These are phyloP conservation scores for Trichothecium sympodiale DNA, from an alignment of 2,329 filamentous ascomycete species.

Conservation along the genomic window DNA sequence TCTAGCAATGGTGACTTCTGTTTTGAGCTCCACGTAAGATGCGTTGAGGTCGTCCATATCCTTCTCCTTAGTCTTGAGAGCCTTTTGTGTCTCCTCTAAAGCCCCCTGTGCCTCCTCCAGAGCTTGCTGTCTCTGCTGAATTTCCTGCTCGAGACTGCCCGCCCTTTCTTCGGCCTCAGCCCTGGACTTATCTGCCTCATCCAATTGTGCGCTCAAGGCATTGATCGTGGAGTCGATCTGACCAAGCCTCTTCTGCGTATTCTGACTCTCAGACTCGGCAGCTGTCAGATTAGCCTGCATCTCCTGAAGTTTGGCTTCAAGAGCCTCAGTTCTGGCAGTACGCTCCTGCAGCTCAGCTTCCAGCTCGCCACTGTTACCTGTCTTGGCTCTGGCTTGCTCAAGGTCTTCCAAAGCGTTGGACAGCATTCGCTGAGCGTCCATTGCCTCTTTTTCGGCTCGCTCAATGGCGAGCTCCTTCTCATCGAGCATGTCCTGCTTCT, in stretches of 20 bases:
- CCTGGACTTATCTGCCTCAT: slow-evolving; percentile 16
- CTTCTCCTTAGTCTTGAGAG: slow-evolving; percentile 35
- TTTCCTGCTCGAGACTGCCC: slow-evolving; percentile 5
- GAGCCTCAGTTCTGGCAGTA: slow-evolving; percentile 25
- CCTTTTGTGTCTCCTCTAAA: too few relatives aligned
- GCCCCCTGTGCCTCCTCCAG: slow-evolving; percentile 21
- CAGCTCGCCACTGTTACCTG: slow-evolving; percentile 10
- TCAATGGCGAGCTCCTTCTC: slow-evolving; percentile 23
- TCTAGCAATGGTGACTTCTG: slow-evolving; percentile 47
- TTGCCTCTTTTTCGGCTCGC: slow-evolving; percentile 25
- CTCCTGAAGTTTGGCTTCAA: slow-evolving; percentile 20
- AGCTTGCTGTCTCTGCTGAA: slow-evolving; percentile 7
- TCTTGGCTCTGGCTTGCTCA: slow-evolving; percentile 21
- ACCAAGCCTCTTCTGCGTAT: slow-evolving; percentile 20
- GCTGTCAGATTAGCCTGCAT: slow-evolving; percentile 11
- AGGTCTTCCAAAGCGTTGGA: slow-evolving; percentile 35
- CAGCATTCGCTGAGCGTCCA: slow-evolving; percentile 35
- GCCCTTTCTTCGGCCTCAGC: slow-evolving; percentile 8
- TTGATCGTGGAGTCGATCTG: slow-evolving; percentile 17
- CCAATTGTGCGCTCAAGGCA: slow-evolving; percentile 16
- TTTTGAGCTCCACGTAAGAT: slow-evolving; percentile 47
- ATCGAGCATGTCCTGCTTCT: slow-evolving; percentile 46
- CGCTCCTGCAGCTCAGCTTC: slow-evolving; percentile 17
- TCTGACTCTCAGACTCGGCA: slow-evolving; percentile 27
- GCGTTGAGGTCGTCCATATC: slow-evolving; percentile 39